Percentiles rank a stretch among this genome's conserved stretches.
These are phyloP conservation scores for Pyrenula aspistea DNA, from an alignment of 495 filamentous ascomycete species.

Conservation along the genomic window DNA sequence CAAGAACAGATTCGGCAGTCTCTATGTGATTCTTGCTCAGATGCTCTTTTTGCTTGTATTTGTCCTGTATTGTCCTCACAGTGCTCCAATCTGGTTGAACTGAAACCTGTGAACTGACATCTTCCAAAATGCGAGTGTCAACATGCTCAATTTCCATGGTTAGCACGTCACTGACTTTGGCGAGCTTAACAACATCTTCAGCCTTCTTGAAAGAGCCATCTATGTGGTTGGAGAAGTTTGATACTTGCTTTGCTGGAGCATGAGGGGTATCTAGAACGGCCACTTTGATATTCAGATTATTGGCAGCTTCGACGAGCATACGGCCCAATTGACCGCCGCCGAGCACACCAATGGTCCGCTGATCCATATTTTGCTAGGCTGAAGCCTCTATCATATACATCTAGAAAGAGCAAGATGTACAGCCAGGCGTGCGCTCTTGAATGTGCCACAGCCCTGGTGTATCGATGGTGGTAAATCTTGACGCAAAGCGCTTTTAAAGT, in stretches of 20 bases:
- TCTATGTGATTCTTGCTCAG: slow-evolving; percentile 52
- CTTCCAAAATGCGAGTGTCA: slow-evolving; percentile 80
- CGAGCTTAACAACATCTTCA: slow-evolving; percentile 63
- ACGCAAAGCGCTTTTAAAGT: no score
- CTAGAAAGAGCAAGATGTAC: no score
- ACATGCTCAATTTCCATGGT: slow-evolving; percentile 99
- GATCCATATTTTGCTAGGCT: no score
- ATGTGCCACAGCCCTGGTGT: no score
- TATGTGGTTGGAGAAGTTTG: slow-evolving; percentile 59
- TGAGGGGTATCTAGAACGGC: slow-evolving; percentile 69
- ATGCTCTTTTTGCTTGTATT: slow-evolving; percentile 83
- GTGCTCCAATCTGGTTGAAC: slow-evolving; percentile 88
- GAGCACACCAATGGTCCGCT: slow-evolving; percentile 47
- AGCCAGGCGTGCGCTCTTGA: no score
- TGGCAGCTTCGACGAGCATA: slow-evolving; percentile 91
- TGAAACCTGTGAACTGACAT: slow-evolving; percentile 48
- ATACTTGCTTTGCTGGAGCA: slow-evolving; percentile 86
- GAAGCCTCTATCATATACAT: no score
- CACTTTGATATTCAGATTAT: slow-evolving; percentile 70
- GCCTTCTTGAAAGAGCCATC: slow-evolving; percentile 76
- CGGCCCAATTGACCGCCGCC: slow-evolving; percentile 80
- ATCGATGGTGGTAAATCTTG: no score
- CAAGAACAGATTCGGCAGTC: slow-evolving; percentile 54
- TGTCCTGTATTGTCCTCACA: slow-evolving; percentile 89
- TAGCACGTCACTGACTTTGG: slow-evolving; percentile 65